Evolutionary conservation across 208 protist genomes (phyloP), one percentile per base, ranked within the genome.

Genomic region (Plasmodiophora brassicae): DNA sequence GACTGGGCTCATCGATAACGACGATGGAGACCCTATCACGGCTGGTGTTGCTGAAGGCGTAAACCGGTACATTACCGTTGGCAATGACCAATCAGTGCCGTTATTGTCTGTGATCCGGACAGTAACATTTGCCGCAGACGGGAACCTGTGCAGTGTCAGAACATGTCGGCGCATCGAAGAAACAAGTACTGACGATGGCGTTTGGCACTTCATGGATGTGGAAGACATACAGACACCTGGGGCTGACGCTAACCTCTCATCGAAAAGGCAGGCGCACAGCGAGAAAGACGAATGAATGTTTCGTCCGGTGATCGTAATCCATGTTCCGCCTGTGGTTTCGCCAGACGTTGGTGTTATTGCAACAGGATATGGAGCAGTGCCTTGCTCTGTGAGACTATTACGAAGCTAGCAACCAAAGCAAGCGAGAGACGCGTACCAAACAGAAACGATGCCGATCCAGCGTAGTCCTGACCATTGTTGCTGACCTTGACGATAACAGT

Each of bases 391-490:
- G 41, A 78, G 41, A n/a, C n/a, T 5, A n/a, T n/a, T n/a, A n/a
- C n/a, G n/a, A n/a, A n/a, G n/a, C n/a, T n/a, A n/a, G n/a, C n/a
- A n/a, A n/a, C n/a, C n/a, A n/a, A n/a, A n/a, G n/a, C n/a, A n/a
- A n/a, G 50, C 25, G 14, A 32, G 41, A 78, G 5, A 78, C 20
- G 5, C 14, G 41, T 78, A 78, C 65, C 65, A 32, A 36, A 78
- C 32, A 78, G 65, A 78, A 78, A 78, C 32, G 65, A 38, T 14
- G n/a, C n/a, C 10, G 5, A 38, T 78, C 65, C 65, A 5, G 65
- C 20, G n/a, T 44, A 78, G n/a, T 5, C n/a, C n/a, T 78, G 65
- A 8, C 65, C 65, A 32, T 78, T 78, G 65, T 78, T 78, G 65
- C 14, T 78, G 32, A 38, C 65, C n/a, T 14, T 36, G n/a, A 78